Percentiles rank a stretch among this genome's conserved stretches.
Evolutionary conservation across 2,329 filamentous ascomycete genomes (phyloP).

Genomic region (Epichloe coenophiala): DNA sequence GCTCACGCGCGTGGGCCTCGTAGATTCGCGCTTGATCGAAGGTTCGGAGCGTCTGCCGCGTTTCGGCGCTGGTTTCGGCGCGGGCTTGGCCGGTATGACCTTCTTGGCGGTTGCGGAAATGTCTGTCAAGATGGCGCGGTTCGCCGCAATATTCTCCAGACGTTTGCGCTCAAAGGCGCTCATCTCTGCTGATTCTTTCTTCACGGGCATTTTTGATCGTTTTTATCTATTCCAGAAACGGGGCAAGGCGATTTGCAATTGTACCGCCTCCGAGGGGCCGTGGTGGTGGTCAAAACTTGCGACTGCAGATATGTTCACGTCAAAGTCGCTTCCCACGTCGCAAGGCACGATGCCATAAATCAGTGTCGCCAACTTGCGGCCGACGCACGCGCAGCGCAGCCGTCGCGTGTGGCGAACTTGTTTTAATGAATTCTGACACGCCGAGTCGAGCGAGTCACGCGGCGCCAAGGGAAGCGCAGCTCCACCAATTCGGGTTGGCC

Average conservation of each 20-base stretch:
- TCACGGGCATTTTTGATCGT: conserved; percentile 27
- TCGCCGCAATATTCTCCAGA: conserved; percentile 75
- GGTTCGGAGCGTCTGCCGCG: conserved; percentile 20
- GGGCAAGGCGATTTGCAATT: no score
- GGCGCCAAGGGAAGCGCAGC: not conserved
- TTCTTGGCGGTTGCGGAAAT: conserved; percentile 59
- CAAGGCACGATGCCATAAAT: not conserved
- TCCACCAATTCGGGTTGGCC: not conserved
- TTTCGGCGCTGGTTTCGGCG: conserved; percentile 29
- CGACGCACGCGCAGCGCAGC: not conserved
- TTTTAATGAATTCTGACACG: conserved; percentile 8
- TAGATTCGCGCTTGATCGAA: conserved; percentile 30
- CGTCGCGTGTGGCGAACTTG: not conserved
- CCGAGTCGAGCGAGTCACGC: conserved; percentile 11
- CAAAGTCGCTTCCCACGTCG: not conserved
- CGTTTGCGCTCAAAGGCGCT: conserved; percentile 81
- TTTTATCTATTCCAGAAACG: no score
- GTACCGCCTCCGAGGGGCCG: no score
- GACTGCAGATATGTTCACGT: not conserved
- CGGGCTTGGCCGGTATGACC: conserved; percentile 44
- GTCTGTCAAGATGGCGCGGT: conserved; percentile 67
- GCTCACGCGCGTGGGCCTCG: conserved; percentile 42
- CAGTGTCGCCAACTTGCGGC: not conserved
- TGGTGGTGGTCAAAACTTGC: not conserved
- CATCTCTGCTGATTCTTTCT: conserved; percentile 33